These are phyloP conservation scores for Crassisporium funariophilum DNA, from an alignment of 768 basidiomycete genomes.

Conservation along the genomic window DNA sequence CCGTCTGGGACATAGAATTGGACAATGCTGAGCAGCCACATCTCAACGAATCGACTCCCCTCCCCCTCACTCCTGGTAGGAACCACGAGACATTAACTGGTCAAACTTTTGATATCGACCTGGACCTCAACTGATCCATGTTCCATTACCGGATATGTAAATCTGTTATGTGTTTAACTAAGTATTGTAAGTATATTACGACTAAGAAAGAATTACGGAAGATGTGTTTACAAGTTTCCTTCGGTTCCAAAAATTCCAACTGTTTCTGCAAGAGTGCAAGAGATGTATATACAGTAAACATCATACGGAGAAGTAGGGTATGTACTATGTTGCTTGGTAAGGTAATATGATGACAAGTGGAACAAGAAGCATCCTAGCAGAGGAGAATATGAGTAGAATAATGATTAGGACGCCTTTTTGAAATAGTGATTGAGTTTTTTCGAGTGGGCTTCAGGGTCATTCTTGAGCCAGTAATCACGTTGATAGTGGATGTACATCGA, in stretches of 20 bases:
- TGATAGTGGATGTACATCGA: slow-evolving; percentile 68
- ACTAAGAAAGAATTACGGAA: too few species aligned
- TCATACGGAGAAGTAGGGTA: not conserved
- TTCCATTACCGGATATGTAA: not conserved
- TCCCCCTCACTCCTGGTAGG: not conserved
- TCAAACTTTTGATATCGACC: slow-evolving; percentile 45
- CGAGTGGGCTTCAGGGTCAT: slow-evolving; percentile 13
- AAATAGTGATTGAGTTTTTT: slow-evolving; percentile 27
- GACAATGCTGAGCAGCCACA: slow-evolving; percentile 34
- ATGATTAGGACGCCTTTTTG: slow-evolving; percentile 20
- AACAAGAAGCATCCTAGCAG: not conserved
- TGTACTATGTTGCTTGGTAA: not conserved
- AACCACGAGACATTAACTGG: not conserved
- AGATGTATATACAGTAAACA: too few species aligned
- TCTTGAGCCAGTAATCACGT: slow-evolving; percentile 32
- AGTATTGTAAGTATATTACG: not conserved
- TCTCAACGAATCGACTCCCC: too few species aligned
- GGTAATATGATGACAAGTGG: not conserved
- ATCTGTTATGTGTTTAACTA: not conserved
- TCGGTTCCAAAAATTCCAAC: too few species aligned
- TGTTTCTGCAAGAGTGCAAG: too few species aligned
- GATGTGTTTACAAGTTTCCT: too few species aligned
- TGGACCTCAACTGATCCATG: slow-evolving; percentile 40
- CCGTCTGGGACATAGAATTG: slow-evolving; percentile 75
- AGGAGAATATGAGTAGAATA: not conserved